phyloP scores from a whole-genome alignment of 2,329 filamentous ascomycete genomes.

The Beauveria scarabaeidicola region DNA sequence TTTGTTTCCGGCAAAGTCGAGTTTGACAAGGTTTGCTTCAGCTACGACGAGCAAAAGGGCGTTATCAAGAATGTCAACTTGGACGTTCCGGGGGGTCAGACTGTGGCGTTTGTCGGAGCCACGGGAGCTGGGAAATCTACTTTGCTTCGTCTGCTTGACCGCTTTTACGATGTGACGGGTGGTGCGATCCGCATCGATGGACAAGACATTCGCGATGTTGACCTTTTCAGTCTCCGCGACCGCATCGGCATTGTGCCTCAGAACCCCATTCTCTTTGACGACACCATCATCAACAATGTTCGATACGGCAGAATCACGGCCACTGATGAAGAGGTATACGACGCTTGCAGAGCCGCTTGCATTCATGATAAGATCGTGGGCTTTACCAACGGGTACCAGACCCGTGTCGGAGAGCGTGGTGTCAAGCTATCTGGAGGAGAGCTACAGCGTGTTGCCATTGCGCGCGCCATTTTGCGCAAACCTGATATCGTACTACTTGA shows the following conservation, averaged over 20 bases:
- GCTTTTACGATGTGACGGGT: slow-evolving; percentile 48
- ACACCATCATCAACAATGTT: slow-evolving; percentile 52
- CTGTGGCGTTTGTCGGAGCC: slow-evolving; percentile 51
- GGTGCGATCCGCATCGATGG: slow-evolving; percentile 48
- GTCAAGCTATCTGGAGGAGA: slow-evolving; percentile 59
- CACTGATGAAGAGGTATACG: slow-evolving; percentile 45
- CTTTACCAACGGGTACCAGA: slow-evolving; percentile 29
- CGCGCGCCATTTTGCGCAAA: slow-evolving; percentile 62
- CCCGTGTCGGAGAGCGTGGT: slow-evolving; percentile 11
- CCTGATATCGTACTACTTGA: slow-evolving; percentile 71
- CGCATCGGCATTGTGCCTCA: slow-evolving; percentile 50
- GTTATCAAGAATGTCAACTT: slow-evolving; percentile 48
- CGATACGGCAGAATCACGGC: slow-evolving; percentile 47
- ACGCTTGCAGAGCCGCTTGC: slow-evolving; percentile 46
- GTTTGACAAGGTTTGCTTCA: slow-evolving; percentile 48
- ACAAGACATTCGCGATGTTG: slow-evolving; percentile 47
- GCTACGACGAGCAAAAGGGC: slow-evolving; percentile 50
- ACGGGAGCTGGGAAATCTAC: slow-evolving; percentile 54
- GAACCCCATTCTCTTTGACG: slow-evolving; percentile 46
- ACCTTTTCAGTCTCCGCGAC: slow-evolving; percentile 40
- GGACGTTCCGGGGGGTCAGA: slow-evolving; percentile 41
- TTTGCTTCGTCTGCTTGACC: slow-evolving; percentile 48
- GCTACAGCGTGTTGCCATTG: slow-evolving; percentile 58
- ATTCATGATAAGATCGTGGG: slow-evolving; percentile 50
- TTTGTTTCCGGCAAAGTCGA: slow-evolving; percentile 45